Evolutionary conservation across 371 early-diverging fungal species (phyloP).

Genomic region (Haplosporangium sp.): DNA sequence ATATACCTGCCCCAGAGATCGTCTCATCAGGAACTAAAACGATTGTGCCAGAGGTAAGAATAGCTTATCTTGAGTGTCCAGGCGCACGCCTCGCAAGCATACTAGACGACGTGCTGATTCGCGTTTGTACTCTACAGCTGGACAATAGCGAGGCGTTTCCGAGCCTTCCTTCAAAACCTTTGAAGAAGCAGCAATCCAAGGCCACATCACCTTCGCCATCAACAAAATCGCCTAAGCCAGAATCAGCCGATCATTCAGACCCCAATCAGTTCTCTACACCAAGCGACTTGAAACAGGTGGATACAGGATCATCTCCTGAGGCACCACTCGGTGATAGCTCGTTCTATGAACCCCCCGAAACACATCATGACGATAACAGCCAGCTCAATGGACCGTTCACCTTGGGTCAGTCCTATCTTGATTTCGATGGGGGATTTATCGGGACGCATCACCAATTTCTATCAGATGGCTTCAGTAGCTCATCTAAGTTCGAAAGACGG

Average conservation of each 20-base stretch:
- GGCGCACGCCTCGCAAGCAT: too few species aligned
- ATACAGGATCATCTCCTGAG: too few species aligned
- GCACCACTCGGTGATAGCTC: too few species aligned
- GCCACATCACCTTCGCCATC: constrained; percentile 13
- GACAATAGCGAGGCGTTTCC: constrained; percentile 40
- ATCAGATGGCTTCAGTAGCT: not conserved
- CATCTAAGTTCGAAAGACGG: constrained; percentile 6
- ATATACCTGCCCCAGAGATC: constrained; percentile 11
- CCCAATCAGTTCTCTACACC: not conserved
- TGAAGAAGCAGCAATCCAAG: constrained; percentile 3
- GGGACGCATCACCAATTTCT: constrained; percentile 27
- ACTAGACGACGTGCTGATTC: too few species aligned
- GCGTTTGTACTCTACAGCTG: constrained; percentile 5
- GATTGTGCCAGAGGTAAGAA: constrained; percentile 29
- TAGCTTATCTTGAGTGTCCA: not conserved
- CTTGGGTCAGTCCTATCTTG: constrained; percentile 24
- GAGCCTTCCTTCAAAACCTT: constrained; percentile 25
- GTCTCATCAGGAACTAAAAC: constrained; percentile 11
- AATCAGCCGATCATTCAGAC: constrained; percentile 1
- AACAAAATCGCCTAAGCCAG: not conserved
- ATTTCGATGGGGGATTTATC: constrained; percentile 36
- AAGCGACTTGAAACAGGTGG: not conserved
- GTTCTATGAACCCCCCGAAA: too few species aligned
- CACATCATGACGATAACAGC: not conserved
- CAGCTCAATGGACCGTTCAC: not conserved